phyloP scores from a whole-genome alignment of 306 rosid species.

The Corylus americana region DNA sequence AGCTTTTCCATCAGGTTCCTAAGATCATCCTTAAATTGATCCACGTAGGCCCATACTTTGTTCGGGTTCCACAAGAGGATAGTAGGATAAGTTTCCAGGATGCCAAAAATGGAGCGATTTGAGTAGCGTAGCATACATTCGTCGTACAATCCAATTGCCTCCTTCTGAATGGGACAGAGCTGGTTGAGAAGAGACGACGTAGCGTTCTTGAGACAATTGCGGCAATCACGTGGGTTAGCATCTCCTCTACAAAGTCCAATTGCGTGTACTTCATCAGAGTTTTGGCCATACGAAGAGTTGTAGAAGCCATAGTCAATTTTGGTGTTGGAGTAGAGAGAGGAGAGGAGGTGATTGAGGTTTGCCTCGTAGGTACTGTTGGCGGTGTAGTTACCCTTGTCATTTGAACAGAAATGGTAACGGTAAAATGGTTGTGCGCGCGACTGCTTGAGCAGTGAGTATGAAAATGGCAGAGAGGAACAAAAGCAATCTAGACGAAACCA shows the following conservation, averaged over 20 bases:
- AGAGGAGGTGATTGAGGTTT: slow-evolving; percentile 51
- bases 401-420: background rate
- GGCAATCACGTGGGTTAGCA: slow-evolving; percentile 30
- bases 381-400: slow-evolving; percentile 48
- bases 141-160: slow-evolving; percentile 45
- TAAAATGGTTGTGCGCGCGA: slow-evolving; percentile 16
- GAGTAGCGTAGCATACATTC: slow-evolving; percentile 48
- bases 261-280: slow-evolving; percentile 37
- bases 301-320: slow-evolving; percentile 33
- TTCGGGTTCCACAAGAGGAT: accelerated
- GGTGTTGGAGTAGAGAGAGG: slow-evolving; percentile 34
- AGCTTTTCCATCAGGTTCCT: slow-evolving; percentile 19
- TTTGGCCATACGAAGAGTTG: slow-evolving; percentile 39
- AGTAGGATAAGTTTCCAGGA: slow-evolving; percentile 16
- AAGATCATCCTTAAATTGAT: slow-evolving; percentile 29
- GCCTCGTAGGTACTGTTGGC: slow-evolving; percentile 36
- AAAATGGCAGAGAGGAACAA: slow-evolving; percentile 12
- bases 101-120: slow-evolving; percentile 22
- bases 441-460: slow-evolving; percentile 20
- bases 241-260: slow-evolving; percentile 57
- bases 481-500: slow-evolving; percentile 14
- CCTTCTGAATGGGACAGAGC: slow-evolving; percentile 50
- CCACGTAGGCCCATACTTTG: slow-evolving; percentile 23
- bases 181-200: slow-evolving; percentile 16
- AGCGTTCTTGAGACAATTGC: slow-evolving; percentile 44